Percentiles rank a stretch among this genome's conserved stretches.
Evolutionary conservation across 148 eudicot species (phyloP).

Genomic region (Nyssa sinensis): DNA sequence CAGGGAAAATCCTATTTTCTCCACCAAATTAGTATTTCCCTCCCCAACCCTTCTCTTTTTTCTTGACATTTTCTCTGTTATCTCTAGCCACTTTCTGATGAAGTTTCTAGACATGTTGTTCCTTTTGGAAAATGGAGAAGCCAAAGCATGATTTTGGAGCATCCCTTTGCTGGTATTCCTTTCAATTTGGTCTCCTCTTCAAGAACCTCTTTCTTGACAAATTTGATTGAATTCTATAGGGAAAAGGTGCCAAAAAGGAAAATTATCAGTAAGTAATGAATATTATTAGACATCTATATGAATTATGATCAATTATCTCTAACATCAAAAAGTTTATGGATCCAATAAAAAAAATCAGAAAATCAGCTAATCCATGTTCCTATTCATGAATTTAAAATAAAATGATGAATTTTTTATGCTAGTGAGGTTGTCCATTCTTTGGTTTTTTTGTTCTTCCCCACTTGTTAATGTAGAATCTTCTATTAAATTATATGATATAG

Average conservation of each 20-base stretch:
- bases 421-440: no score
- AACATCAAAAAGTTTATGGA: no score
- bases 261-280: no score
- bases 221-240: constrained; percentile 69
- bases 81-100: not conserved
- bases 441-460: no score
- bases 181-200: constrained; percentile 76
- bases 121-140: constrained; percentile 42
- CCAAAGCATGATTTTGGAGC: constrained; percentile 79
- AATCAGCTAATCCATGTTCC: no score
- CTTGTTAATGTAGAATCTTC: no score
- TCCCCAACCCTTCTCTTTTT: not conserved
- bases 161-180: constrained; percentile 71
- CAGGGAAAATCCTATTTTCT: not conserved
- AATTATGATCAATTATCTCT: no score
- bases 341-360: no score
- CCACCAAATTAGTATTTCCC: not conserved
- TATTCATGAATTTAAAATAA: no score
- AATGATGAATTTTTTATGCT: no score
- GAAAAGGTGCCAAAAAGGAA: not conserved
- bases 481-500: no score
- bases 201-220: constrained; percentile 69
- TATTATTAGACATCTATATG: no score
- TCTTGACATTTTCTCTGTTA: not conserved
- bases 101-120: constrained; percentile 23